Percentiles rank a stretch among this genome's conserved stretches.
phyloP scores from a whole-genome alignment of 345 rosid genomes.

The Pistacia atlantica region DNA sequence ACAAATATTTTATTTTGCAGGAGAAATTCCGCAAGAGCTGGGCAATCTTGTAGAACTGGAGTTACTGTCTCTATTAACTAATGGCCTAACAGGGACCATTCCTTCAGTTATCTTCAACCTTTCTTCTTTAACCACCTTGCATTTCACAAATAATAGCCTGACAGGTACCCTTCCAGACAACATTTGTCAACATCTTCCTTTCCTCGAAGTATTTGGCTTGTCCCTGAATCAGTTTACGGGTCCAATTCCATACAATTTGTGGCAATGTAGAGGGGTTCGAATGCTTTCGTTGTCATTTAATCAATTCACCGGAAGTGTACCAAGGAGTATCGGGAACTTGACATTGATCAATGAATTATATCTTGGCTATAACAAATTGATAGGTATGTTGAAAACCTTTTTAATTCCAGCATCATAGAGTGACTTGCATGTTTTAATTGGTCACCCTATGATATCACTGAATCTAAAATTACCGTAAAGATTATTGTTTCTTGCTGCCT shows the following conservation, averaged over 20 bases:
- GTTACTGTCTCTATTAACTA: not conserved
- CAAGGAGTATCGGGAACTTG: conserved; percentile 24
- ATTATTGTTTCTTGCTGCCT: too few species aligned
- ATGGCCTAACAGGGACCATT: conserved; percentile 3
- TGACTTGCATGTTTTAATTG: too few species aligned
- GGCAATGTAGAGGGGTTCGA: not conserved
- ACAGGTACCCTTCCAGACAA: not conserved
- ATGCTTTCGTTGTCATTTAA: not conserved
- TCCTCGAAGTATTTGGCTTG: not conserved
- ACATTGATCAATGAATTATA: conserved; percentile 1
- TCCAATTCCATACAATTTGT: not conserved
- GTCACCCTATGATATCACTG: too few species aligned
- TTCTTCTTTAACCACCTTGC: not conserved
- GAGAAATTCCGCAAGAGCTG: conserved; percentile 11
- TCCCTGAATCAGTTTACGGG: not conserved
- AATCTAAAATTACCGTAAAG: too few species aligned
- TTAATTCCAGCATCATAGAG: too few species aligned
- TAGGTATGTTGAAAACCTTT: conserved; percentile 13
- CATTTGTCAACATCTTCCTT: not conserved
- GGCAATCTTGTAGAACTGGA: conserved; percentile 12
- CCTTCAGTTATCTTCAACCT: conserved; percentile 9
- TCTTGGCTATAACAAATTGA: conserved; percentile 13
- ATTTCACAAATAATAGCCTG: not conserved
- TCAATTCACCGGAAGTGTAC: conserved; percentile 12
- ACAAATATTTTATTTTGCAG: not conserved